Conservation (phyloP, 805 yeast species). For the Saccharomycopsis capsularis region DNA sequence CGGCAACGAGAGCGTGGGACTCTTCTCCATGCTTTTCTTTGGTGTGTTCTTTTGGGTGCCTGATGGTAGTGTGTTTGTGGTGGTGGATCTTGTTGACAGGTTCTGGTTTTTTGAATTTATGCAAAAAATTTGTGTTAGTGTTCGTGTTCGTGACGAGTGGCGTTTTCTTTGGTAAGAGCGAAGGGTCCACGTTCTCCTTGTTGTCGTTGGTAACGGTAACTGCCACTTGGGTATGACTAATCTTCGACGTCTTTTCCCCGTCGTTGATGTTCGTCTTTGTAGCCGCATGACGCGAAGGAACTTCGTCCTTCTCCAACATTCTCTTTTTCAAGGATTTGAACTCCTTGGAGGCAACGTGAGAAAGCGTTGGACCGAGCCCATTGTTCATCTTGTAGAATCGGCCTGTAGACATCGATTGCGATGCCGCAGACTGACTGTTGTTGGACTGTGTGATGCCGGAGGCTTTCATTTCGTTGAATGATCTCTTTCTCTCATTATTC, state of each 20-base stretch:
- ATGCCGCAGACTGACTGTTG: constrained; percentile 25
- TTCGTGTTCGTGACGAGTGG: neutral
- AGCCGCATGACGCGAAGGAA: neutral
- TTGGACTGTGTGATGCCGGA: constrained; percentile 49
- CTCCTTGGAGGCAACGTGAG: constrained; percentile 49
- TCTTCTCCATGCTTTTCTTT: neutral
- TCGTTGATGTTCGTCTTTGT: neutral
- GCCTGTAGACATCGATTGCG: neutral
- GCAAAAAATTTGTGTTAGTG: neutral
- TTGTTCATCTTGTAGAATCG: constrained; percentile 29
- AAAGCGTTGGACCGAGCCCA: constrained; percentile 54
- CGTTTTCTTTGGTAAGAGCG: neutral
- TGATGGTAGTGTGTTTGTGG: constrained; percentile 7
- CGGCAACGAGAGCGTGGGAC: neutral
- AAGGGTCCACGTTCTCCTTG: neutral
- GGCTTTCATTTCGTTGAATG: constrained; percentile 51
- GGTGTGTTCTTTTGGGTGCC: neutral
- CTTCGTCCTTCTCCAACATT: constrained; percentile 25
- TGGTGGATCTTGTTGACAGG: neutral
- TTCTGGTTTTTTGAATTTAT: too few relatives aligned
- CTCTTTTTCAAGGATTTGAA: constrained; percentile 42
- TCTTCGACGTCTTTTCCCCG: neutral
- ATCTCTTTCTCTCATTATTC: constrained; percentile 25
- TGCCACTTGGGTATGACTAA: neutral
- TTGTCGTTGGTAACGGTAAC: neutral